Evolutionary conservation across 2,329 filamentous ascomycete genomes (phyloP).

Genomic region (Trichophaea hybrida): DNA sequence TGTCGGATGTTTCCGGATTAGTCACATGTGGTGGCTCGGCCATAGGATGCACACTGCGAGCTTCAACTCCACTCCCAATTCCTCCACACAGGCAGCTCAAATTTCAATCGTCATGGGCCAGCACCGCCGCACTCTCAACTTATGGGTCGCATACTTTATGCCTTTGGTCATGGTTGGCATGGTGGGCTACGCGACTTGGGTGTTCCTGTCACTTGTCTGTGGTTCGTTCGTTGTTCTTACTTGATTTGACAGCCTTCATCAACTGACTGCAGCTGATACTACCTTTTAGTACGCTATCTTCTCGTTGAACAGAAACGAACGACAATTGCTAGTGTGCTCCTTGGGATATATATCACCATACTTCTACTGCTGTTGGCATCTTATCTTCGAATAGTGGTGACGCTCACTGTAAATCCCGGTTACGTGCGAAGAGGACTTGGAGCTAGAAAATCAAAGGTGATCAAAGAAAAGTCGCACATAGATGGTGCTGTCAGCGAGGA

Average conservation of each 20-base stretch:
- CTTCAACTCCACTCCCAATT: neutral
- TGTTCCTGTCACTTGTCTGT: constrained; percentile 51
- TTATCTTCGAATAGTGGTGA: constrained; percentile 57
- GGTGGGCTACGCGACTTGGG: constrained; percentile 57
- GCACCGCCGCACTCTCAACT: constrained; percentile 32
- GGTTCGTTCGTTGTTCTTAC: constrained; percentile 37
- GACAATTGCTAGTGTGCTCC: constrained; percentile 51
- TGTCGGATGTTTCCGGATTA: neutral
- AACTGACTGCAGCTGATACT: constrained; percentile 1
- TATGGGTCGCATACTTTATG: constrained; percentile 50
- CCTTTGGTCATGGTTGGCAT: constrained; percentile 53
- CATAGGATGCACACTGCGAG: neutral
- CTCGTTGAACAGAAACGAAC: constrained; percentile 37
- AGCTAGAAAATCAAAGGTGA: neutral
- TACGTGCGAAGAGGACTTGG: constrained; percentile 49
- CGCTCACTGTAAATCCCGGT: constrained; percentile 57
- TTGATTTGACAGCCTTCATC: neutral
- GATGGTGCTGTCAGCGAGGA: neutral
- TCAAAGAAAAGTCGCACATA: neutral
- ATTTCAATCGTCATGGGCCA: neutral
- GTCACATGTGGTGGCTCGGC: neutral
- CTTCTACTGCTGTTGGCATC: constrained; percentile 50
- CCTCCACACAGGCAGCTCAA: neutral
- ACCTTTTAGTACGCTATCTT: constrained; percentile 54
- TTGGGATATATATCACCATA: constrained; percentile 59